Conservation (phyloP, 2,329 filamentous ascomycete genomes). For the Metarhizium brunneum region DNA sequence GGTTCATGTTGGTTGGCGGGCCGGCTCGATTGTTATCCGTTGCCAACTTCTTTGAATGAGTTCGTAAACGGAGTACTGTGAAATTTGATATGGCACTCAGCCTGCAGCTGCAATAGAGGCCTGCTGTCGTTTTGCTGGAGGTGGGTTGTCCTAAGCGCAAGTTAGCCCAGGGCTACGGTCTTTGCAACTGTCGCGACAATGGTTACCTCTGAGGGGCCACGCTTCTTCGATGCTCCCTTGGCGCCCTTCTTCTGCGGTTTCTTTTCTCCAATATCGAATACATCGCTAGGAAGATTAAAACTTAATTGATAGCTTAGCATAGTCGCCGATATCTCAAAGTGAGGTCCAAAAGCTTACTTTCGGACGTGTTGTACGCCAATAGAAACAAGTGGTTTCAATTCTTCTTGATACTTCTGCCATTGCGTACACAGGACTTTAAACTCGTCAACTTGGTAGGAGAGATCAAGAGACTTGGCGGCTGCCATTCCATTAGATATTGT, state of each 20-base stretch:
- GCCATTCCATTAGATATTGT: conserved; percentile 20
- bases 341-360: conserved; percentile 52
- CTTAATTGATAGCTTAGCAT: conserved; percentile 34
- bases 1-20: not conserved
- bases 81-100: conserved; percentile 12
- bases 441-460: conserved; percentile 72
- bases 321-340: not conserved
- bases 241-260: conserved; percentile 53
- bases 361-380: conserved; percentile 76
- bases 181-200: conserved; percentile 3
- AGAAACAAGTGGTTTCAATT: conserved; percentile 52
- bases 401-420: conserved; percentile 66
- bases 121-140: conserved; percentile 32
- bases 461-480: conserved; percentile 64
- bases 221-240: conserved; percentile 37
- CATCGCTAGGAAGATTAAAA: conserved; percentile 79
- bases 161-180: conserved; percentile 16
- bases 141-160: conserved; percentile 23
- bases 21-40: not conserved
- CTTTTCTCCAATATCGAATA: conserved; percentile 73
- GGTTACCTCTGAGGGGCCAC: conserved; percentile 37
- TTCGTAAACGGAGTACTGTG: not conserved
- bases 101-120: conserved; percentile 31
- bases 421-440: conserved; percentile 76
- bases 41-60: not conserved